A percentile compares a stretch with the other conserved stretches of the same genome.
Conservation (phyloP, 2,329 filamentous ascomycete genomes). For the Cercospora sesami region DNA sequence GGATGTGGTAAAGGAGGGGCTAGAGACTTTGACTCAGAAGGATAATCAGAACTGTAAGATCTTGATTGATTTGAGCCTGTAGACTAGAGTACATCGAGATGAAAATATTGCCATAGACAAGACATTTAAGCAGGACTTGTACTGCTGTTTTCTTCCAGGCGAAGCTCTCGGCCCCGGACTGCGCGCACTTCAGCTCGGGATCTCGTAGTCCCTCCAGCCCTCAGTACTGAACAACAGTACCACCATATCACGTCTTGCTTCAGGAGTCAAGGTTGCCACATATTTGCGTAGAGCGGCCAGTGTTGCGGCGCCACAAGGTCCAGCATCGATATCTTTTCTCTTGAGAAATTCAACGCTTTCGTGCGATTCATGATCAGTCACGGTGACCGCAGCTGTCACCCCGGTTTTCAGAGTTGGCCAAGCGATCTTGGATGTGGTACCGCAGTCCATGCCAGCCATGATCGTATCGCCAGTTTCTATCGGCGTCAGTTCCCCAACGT, state of each 20-base stretch:
- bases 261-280: conserved; percentile 40
- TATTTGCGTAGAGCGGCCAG: conserved; percentile 58
- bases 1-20: conserved; percentile 16
- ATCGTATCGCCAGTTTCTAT: conserved; percentile 63
- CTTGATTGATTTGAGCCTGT: conserved; percentile 12
- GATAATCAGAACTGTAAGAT: conserved; percentile 19
- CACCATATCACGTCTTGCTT: conserved; percentile 52
- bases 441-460: conserved; percentile 74
- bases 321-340: conserved; percentile 50
- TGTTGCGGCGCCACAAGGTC: conserved; percentile 64
- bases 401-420: conserved; percentile 62
- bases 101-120: neutral
- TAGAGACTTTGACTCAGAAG: conserved; percentile 1
- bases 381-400: conserved; percentile 60
- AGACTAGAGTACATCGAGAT: neutral
- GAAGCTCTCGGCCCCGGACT: neutral
- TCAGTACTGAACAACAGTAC: conserved; percentile 69
- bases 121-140: neutral
- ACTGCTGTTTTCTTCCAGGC: neutral
- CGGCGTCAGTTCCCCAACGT: conserved; percentile 49
- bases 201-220: conserved; percentile 56
- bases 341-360: conserved; percentile 57
- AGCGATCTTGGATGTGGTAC: conserved; percentile 64
- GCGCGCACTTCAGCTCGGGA: conserved; percentile 14
- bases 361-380: conserved; percentile 65